These are phyloP conservation scores for Phytophthora sansomeana DNA, from an alignment of 352 stramenopile genomes.

Conservation along the genomic window DNA sequence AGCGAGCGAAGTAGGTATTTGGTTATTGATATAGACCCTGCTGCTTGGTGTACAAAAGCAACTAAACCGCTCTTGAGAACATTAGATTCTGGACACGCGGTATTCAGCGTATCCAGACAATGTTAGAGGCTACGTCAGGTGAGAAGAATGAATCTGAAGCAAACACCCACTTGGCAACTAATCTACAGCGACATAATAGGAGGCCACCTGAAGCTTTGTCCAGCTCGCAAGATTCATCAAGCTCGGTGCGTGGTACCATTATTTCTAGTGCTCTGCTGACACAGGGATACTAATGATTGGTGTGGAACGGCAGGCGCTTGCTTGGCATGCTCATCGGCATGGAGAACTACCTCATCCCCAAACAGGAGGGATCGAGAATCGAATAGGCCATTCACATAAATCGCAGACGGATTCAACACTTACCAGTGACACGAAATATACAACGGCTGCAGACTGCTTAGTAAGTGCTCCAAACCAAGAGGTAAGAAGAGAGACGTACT, in stretches of 20 bases:
- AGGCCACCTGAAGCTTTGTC: conserved; percentile 28
- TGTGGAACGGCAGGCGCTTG: conserved; percentile 19
- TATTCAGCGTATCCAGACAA: conserved; percentile 32
- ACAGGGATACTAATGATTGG: too few relatives aligned
- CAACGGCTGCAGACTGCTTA: conserved; percentile 13
- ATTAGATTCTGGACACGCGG: conserved; percentile 42
- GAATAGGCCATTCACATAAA: conserved; percentile 4
- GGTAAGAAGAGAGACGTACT: conserved; percentile 26
- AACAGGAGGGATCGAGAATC: conserved; percentile 10
- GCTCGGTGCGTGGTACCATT: conserved; percentile 14
- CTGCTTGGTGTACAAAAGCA: not conserved
- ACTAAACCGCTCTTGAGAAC: not conserved
- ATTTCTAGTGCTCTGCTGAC: not conserved
- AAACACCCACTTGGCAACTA: not conserved
- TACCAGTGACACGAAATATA: conserved; percentile 10
- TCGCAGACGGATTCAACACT: not conserved
- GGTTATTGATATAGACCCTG: too few relatives aligned
- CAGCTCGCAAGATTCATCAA: conserved; percentile 28
- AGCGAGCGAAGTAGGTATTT: conserved; percentile 35
- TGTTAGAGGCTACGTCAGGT: conserved; percentile 66
- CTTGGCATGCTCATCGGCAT: conserved; percentile 30
- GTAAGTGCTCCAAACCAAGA: conserved; percentile 50
- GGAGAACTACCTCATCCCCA: conserved; percentile 33
- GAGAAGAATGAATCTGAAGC: conserved; percentile 1
- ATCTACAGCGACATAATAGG: conserved; percentile 7